Percentiles rank a stretch among this genome's conserved stretches.
Evolutionary conservation across 148 eudicot species (phyloP).

Genomic region (Rhododendron simsii): DNA sequence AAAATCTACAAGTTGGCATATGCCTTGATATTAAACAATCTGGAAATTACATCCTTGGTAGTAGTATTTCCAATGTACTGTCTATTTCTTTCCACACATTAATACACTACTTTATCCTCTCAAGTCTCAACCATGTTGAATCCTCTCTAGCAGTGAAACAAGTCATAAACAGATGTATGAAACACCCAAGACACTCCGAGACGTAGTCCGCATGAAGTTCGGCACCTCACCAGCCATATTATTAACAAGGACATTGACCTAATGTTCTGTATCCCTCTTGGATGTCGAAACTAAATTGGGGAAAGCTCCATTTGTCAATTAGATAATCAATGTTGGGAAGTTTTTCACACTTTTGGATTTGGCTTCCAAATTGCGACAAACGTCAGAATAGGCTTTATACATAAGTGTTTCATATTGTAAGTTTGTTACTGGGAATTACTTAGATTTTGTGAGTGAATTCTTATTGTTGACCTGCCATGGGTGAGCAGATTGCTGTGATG

Average conservation of each 20-base stretch:
- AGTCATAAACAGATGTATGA: not conserved
- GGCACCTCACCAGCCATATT: not conserved
- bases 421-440: not conserved
- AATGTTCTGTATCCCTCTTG: not conserved
- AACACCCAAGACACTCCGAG: not conserved
- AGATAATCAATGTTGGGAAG: not conserved
- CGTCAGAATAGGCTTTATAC: not conserved
- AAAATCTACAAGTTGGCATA: not conserved
- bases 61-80: not conserved
- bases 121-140: not conserved
- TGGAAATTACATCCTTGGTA: not conserved
- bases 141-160: not conserved
- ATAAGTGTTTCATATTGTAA: not conserved
- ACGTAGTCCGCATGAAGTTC: not conserved
- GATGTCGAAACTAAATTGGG: no score
- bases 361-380: not conserved
- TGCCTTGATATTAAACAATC: not conserved
- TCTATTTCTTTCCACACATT: not conserved
- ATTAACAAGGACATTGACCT: not conserved
- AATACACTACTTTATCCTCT: not conserved
- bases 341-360: not conserved
- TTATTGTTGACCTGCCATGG: constrained; percentile 15
- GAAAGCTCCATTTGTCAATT: not conserved
- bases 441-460: not conserved
- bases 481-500: constrained; percentile 90